Conservation (phyloP, 2,329 filamentous ascomycete species). For the Sphaceloma murrayae region DNA sequence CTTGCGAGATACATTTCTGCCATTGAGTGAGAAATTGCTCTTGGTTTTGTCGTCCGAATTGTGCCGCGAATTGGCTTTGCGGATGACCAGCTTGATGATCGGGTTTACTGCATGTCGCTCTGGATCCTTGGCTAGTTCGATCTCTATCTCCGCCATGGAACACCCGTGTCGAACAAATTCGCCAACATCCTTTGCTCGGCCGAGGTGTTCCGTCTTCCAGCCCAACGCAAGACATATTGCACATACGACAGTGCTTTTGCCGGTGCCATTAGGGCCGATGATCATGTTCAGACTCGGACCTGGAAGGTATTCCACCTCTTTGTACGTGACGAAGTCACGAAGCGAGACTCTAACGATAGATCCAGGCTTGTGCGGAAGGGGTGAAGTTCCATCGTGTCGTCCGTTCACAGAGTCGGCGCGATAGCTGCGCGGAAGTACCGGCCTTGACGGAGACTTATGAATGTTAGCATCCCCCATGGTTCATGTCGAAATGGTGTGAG, state of each 20-base stretch:
- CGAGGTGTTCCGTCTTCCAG: conserved; percentile 70
- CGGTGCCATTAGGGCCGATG: conserved; percentile 96
- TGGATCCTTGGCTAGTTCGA: conserved; percentile 66
- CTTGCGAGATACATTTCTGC: conserved; percentile 50
- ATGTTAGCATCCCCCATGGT: neutral
- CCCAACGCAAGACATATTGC: conserved; percentile 90
- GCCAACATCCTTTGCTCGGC: conserved; percentile 70
- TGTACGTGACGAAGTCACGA: conserved; percentile 90
- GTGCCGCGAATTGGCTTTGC: conserved; percentile 45
- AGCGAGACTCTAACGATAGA: conserved; percentile 82
- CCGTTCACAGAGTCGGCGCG: conserved; percentile 25
- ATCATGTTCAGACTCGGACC: conserved; percentile 96
- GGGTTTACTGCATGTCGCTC: conserved; percentile 53
- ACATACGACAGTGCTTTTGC: conserved; percentile 94
- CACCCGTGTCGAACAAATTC: conserved; percentile 92
- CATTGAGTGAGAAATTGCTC: conserved; percentile 69
- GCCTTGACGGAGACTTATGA: conserved; percentile 5
- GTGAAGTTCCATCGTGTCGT: conserved; percentile 16
- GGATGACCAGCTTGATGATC: conserved; percentile 66
- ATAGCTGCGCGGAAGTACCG: conserved; percentile 29
- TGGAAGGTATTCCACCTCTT: conserved; percentile 78
- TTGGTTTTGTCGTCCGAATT: conserved; percentile 45
- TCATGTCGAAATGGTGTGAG: no score
- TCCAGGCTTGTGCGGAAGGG: conserved; percentile 51
- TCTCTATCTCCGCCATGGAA: conserved; percentile 70